These are phyloP conservation scores for Pyrrhoderma lamaoense DNA, from an alignment of 1,284 basidiomycete genomes.

Conservation along the genomic window DNA sequence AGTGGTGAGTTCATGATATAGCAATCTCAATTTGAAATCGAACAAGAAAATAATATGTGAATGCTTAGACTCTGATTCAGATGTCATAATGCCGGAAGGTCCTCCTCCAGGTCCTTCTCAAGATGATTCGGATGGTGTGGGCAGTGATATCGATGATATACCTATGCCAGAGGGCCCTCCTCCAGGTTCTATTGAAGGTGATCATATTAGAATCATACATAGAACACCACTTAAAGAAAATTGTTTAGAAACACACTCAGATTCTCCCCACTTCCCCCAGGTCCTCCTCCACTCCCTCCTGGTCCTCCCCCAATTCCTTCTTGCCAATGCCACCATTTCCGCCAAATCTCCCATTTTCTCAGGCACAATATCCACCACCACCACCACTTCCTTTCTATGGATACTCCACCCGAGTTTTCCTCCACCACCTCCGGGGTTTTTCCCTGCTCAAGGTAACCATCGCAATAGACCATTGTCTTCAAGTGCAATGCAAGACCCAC, in stretches of 20 bases:
- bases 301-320: constrained; percentile 12
- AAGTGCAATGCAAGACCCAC: constrained; percentile 21
- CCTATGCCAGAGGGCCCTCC: constrained; percentile 81
- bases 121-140: constrained; percentile 18
- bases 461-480: constrained; percentile 15
- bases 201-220: too few species aligned
- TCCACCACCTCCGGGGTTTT: constrained; percentile 28
- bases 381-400: constrained; percentile 21
- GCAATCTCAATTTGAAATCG: neutral
- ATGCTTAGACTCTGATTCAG: constrained; percentile 45
- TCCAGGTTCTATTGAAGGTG: constrained; percentile 30
- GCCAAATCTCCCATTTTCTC: constrained; percentile 10
- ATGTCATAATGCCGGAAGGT: constrained; percentile 81
- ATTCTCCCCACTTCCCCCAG: constrained; percentile 25
- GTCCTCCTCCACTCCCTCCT: constrained; percentile 25
- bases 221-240: too few species aligned
- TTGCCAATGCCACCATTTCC: constrained; percentile 15
- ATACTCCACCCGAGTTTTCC: constrained; percentile 12
- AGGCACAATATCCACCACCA: constrained; percentile 14
- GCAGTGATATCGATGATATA: constrained; percentile 63
- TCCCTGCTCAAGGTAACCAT: constrained; percentile 5
- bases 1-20: constrained; percentile 22
- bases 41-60: constrained; percentile 23
- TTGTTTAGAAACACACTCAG: too few species aligned
- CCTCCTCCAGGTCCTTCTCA: constrained; percentile 53